Evolutionary conservation across 2,329 filamentous ascomycete genomes (phyloP).

Genomic region (Coniochaeta sp.): DNA sequence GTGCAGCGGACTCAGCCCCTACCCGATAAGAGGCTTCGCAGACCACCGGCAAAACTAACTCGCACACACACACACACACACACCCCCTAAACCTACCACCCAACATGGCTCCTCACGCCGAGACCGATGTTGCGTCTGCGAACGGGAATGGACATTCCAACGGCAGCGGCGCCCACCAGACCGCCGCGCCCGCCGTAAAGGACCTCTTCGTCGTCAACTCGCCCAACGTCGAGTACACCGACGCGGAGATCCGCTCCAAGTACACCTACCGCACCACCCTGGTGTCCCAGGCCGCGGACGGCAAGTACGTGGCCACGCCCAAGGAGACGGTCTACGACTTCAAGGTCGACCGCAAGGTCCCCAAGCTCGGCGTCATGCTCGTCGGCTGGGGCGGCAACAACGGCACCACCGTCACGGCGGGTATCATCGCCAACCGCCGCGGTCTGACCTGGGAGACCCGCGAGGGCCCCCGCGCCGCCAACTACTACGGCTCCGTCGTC

Average conservation of each 20-base stretch:
- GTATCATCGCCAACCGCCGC: slow-evolving; percentile 91
- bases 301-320: slow-evolving; percentile 76
- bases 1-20: slow-evolving; percentile 63
- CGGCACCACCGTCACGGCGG: slow-evolving; percentile 91
- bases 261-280: slow-evolving; percentile 95
- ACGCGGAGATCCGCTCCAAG: slow-evolving; percentile 81
- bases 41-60: slow-evolving; percentile 15
- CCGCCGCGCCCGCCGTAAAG: slow-evolving; percentile 33
- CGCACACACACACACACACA: slow-evolving; percentile 18
- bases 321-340: slow-evolving; percentile 92
- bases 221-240: slow-evolving; percentile 86
- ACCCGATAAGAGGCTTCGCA: slow-evolving; percentile 43
- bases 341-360: slow-evolving; percentile 90
- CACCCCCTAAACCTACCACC: neutral
- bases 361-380: slow-evolving; percentile 93
- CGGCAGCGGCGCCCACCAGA: slow-evolving; percentile 34
- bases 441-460: slow-evolving; percentile 87
- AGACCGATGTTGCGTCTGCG: slow-evolving; percentile 46
- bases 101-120: slow-evolving; percentile 88
- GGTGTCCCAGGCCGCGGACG: slow-evolving; percentile 61
- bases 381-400: slow-evolving; percentile 99
- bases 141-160: slow-evolving; percentile 50
- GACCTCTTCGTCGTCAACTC: slow-evolving; percentile 82
- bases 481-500: slow-evolving; percentile 97
- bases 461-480: slow-evolving; percentile 75